Base-by-base conservation (phyloP, 352 stramenopile genomes). In the Plasmopara muralis region DNA sequence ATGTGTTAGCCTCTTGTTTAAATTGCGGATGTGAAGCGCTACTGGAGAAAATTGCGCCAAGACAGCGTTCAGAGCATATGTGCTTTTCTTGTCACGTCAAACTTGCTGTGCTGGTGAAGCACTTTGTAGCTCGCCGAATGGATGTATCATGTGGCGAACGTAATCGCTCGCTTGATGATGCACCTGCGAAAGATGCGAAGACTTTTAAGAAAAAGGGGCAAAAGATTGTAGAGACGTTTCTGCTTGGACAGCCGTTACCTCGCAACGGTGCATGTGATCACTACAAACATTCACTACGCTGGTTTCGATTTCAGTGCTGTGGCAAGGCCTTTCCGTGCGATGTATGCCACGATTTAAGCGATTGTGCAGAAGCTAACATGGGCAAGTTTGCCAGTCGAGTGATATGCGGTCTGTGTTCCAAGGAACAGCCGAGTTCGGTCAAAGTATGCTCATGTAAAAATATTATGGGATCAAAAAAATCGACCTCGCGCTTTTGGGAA, bases 251-350 rank as follows among this genome's bases (percentile, higher is more conserved):
- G 43, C 77, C 80, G 14, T 47, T 93, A 53, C 83, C 83, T 18
- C 69, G 68, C 43, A 83, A 87, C 38, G 83, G 83, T 44, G 62
- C 51, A 31, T 93, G 83, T 29, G 70, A 86, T 13, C 83, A 93
- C 60, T 93, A 91, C 54, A 78, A 77, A 44, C 74, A 89, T 50
- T 93, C 83, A 38, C 55, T 73, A 14, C 79, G 83, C 5, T 93
- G 83, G 83, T 89, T 93, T 56, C 68, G 79, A 18, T 93, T 93
- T 59, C 83, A 90, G 51, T 93, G 83, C 66, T 93, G 83, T 39
- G 80, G 80, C 16, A 90, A 88, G 46, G 70, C 72, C 9, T 89
- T 89, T 49, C 72, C 79, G 0, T 93, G 83, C 47, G 83, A 93
- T 54, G 77, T 90, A 20, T 93, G 83, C 49, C 83, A 93, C 51